Base-by-base conservation (phyloP, 2,329 filamentous ascomycete genomes). In the Hysterium pulicare region DNA sequence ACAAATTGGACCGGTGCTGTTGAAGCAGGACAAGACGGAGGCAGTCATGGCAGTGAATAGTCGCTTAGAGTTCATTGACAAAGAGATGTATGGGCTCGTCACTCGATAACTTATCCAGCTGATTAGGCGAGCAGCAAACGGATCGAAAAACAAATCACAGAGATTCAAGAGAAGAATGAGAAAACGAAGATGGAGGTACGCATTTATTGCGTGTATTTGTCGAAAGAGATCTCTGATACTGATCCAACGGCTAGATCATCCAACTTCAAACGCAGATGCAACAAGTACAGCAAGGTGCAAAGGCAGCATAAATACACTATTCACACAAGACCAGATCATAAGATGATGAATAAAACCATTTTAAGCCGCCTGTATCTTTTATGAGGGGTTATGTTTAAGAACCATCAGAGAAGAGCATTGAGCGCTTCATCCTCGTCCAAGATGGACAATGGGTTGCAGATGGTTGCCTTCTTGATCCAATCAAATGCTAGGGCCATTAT, bases 1-100 rank as follows among this genome's bases (percentile, higher is more conserved):
- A 71, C 81, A 96, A 32, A 83, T 95, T 35, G 93, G 93, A 0
- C 93, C 93, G 0, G 87, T 97, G 5, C 73, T 98, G 28, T 70
- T 98, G 59, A 96, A 97, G 76, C 93, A 98, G 69, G 93, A 97
- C 44, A 90, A 87, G 67, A 73, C 81, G 2, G 93, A 98, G 66
- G 93, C 93, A 0, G 83, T 90, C 51, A 86, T 87, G 75, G 90
- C 90, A 0, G 93, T 98, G 15, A 89, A 94, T 55, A 88, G 88
- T 16, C 82, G 93, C 19, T 68, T 98, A 38, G 90, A 95, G 53
- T 97, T 91, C 61, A 98, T 98, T 53, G 79, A 84, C 52, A 88
- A 91, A 60, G 91, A 98, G 64, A 93, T 97, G 90, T 95, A 66
- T 67, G 83, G 16, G 9, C 26, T 64, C 22, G 34, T 22, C n/a